Conservation (phyloP, 129 eudicot species). For the Tagetes erecta region DNA sequence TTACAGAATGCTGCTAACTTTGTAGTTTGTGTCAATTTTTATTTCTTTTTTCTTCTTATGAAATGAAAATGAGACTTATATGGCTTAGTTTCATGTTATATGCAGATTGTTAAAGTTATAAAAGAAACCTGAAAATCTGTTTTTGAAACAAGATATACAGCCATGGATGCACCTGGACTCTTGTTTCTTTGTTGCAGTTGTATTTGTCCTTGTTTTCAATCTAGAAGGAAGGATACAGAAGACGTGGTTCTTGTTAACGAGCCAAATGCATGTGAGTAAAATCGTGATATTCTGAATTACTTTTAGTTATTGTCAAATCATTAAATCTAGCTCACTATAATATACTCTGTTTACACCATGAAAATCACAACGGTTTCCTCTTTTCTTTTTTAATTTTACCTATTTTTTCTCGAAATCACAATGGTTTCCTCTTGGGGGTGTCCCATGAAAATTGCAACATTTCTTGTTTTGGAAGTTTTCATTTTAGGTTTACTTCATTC, state of each 20-base stretch:
- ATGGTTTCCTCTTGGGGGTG: neutral
- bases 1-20: neutral
- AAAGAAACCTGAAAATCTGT: conserved; percentile 40
- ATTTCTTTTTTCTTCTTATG: neutral
- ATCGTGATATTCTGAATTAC: neutral
- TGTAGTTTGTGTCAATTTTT: neutral
- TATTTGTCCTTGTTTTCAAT: conserved; percentile 69
- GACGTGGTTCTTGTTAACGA: conserved; percentile 56
- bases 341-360: neutral
- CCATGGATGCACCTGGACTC: conserved; percentile 61
- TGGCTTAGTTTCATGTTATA: conserved; percentile 19
- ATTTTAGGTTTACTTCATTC: neutral
- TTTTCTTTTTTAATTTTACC: neutral
- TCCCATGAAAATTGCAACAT: neutral
- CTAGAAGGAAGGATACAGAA: conserved; percentile 43
- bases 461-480: neutral
- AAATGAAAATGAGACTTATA: conserved; percentile 2
- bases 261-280: conserved; percentile 63
- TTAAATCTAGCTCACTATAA: neutral
- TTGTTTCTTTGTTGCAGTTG: conserved; percentile 54
- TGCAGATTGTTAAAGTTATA: conserved; percentile 51
- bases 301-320: neutral
- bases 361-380: neutral
- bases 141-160: conserved; percentile 43
- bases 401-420: neutral